Evolutionary conservation across 805 yeast species (phyloP), one percentile per base, ranked within the genome.

Genomic region (Isabelozyma heimii): DNA sequence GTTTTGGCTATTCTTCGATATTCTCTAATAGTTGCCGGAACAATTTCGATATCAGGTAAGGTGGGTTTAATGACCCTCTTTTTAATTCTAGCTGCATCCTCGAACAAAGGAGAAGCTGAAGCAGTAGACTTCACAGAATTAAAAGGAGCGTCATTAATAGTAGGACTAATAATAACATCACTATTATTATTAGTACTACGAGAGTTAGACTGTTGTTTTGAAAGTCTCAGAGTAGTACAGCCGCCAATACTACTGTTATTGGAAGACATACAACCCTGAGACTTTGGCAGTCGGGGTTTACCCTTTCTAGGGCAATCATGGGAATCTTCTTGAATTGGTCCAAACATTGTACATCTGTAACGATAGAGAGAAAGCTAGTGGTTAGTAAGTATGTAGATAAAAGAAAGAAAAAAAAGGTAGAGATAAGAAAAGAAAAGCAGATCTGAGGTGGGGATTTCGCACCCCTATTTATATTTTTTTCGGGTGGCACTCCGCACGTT

Each of bases 1-100:
- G 84, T 80, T 49, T 70, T 70, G 20, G 85, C 84, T 26, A 83
- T 83, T 50, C 81, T 72, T 51, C 74, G 77, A 55, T 79, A 82
- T 53, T 81, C 84, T 45, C 79, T 76, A 10, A 57, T 56, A 38
- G 40, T 38, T 9, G 12, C 40, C 14, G 14, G 40, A 16, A 16
- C 40, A 12, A 38, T 38, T 17, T 16, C 40, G 12, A 38, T 38
- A 13, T 30, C 35, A 13, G 35, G 35, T 30, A 30, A 30, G 35
- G n/a, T 30, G 35, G 35, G 35, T 13, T 30, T 30, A 13, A 30
- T 30, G n/a, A 13, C 35, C n/a, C 35, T 30, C 35, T 30, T 30
- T 38, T 38, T 38, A 38, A 17, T 17, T 17, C 24, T 38, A 16
- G 40, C 24, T 48, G 71, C 76, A 30, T 72, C 74, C 9, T 56